Percentiles rank a stretch among this genome's conserved stretches.
Evolutionary conservation across 1,284 basidiomycete genomes (phyloP).

Genomic region (Tilletia horrida): DNA sequence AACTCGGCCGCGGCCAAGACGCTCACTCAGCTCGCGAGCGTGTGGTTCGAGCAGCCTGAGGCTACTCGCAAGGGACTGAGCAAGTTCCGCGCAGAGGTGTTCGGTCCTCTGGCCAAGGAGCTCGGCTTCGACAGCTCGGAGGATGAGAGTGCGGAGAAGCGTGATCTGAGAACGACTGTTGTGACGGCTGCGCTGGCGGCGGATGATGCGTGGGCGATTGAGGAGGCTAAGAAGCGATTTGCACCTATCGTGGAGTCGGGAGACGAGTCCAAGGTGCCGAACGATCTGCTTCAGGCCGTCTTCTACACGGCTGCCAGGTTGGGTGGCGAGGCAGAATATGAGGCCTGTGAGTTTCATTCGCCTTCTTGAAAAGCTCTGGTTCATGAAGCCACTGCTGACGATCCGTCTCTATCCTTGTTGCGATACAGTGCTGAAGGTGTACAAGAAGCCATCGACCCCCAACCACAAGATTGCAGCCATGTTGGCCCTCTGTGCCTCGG

Average conservation of each 20-base stretch:
- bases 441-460: conserved; percentile 63
- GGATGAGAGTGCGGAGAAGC: conserved; percentile 69
- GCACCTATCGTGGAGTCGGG: conserved; percentile 67
- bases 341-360: conserved; percentile 18
- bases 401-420: conserved; percentile 18
- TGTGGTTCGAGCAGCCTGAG: conserved; percentile 81
- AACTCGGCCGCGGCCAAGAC: conserved; percentile 36
- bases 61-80: conserved; percentile 58
- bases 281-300: conserved; percentile 49
- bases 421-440: conserved; percentile 61
- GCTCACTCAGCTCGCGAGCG: conserved; percentile 55
- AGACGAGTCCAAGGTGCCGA: conserved; percentile 75
- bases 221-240: conserved; percentile 73
- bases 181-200: conserved; percentile 65
- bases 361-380: not conserved
- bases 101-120: conserved; percentile 72
- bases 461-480: conserved; percentile 56
- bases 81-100: conserved; percentile 60
- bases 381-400: conserved; percentile 16
- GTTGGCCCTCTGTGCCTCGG: conserved; percentile 50
- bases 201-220: conserved; percentile 46
- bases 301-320: conserved; percentile 62
- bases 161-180: conserved; percentile 73
- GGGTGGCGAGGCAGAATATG: conserved; percentile 74
- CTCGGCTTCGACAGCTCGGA: conserved; percentile 75